Base-by-base conservation (phyloP, 208 protist genomes). In the Leishmania mexicana region DNA sequence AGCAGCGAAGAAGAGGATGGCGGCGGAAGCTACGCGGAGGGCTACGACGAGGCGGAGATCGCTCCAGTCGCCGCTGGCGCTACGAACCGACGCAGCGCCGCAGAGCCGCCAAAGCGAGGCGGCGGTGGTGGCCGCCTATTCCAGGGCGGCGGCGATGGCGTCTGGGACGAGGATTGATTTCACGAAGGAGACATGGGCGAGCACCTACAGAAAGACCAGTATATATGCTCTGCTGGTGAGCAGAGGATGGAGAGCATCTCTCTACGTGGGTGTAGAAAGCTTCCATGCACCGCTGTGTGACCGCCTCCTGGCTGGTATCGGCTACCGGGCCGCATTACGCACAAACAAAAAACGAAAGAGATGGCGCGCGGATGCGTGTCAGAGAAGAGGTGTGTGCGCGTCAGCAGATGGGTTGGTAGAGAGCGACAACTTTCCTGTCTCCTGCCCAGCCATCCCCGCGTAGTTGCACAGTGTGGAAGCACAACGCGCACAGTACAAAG, bases 91-190 rank as follows among this genome's bases (percentile, higher is more conserved):
- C 31, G 57, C 75, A 47, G 57, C 35, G 21, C 24, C 24, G 42
- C 45, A 24, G 40, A 24, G 28, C 28, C 70, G 45, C 45, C 10
- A 54, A 74, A 35, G 70, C 70, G 24, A 53, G 28, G 75, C 13
- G 60, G 62, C 24, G 83, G 83, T 76, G 83, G 83, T 49, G 88
- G 88, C 6, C 79, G 75, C 21, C 75, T 93, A 4, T 92, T 93
- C 62, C 87, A 82, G 53, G 77, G 83, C 70, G 81, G 81, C 64
- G 81, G 84, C 7, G 88, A 90, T 77, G 88, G 90, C 75, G 89
- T 90, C 45, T 93, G 90, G 88, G 87, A 89, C 57, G 90, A 93
- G 28, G 75, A 78, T 15, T 62, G 58, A 65, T 78, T 28, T 1
- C 11, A 74, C 10, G 24, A 74, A 5, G 15, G n/a, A 31, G 21